A percentile compares a stretch with the other conserved stretches of the same genome.
These are phyloP conservation scores for Hymenoscyphus scutula DNA, from an alignment of 2,329 filamentous ascomycete species.

Conservation along the genomic window DNA sequence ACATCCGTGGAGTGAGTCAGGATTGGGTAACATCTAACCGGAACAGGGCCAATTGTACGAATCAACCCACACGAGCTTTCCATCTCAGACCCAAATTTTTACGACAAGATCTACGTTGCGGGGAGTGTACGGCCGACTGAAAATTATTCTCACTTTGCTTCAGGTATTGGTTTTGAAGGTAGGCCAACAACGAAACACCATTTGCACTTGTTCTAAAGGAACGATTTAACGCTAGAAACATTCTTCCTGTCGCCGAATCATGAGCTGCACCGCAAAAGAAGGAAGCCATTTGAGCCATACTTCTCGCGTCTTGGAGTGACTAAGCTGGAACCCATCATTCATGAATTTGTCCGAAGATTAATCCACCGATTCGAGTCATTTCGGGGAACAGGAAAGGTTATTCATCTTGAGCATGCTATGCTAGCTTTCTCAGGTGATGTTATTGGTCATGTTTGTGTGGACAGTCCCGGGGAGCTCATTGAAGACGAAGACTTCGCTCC, in stretches of 20 bases:
- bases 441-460: too few relatives aligned
- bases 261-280: not conserved
- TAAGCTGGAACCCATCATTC: not conserved
- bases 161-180: slow-evolving; percentile 11
- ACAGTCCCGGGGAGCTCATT: too few relatives aligned
- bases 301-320: not conserved
- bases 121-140: slow-evolving; percentile 9
- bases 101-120: slow-evolving; percentile 40
- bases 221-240: too few relatives aligned
- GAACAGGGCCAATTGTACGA: slow-evolving; percentile 34
- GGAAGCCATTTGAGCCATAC: not conserved
- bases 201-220: too few relatives aligned
- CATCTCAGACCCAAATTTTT: slow-evolving; percentile 37
- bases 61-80: slow-evolving; percentile 41
- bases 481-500: too few relatives aligned
- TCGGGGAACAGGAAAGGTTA: too few relatives aligned
- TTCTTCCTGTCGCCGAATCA: not conserved
- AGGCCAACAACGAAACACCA: too few relatives aligned
- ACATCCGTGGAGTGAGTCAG: not conserved
- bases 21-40: not conserved
- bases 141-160: slow-evolving; percentile 10
- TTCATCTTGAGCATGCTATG: too few relatives aligned
- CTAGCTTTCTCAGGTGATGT: too few relatives aligned
- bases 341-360: not conserved
- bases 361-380: too few relatives aligned